phyloP scores from a whole-genome alignment of 768 basidiomycete species.

The Tubosaeta sp. region DNA sequence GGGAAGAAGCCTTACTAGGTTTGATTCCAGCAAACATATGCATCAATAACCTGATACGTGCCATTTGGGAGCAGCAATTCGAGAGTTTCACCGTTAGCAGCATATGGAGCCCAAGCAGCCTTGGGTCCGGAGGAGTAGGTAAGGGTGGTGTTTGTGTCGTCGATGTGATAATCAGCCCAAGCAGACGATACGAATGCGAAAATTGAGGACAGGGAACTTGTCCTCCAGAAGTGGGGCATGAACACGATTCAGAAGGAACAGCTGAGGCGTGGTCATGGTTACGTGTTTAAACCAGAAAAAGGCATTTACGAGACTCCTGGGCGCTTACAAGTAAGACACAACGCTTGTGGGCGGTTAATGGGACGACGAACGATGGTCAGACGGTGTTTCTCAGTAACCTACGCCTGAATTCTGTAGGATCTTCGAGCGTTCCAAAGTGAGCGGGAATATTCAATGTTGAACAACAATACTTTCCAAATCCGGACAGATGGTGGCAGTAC shows the following conservation, averaged over 20 bases:
- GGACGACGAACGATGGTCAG: not conserved
- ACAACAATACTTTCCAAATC: not conserved
- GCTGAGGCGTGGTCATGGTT: not conserved
- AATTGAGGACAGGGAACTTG: not conserved
- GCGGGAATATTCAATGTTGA: not conserved
- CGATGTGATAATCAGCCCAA: conserved; percentile 21
- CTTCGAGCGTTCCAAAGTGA: too few species aligned
- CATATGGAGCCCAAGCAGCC: conserved; percentile 22
- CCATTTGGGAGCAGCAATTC: conserved; percentile 16
- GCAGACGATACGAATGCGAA: conserved; percentile 1
- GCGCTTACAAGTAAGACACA: not conserved
- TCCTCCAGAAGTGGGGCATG: not conserved
- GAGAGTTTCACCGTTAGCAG: conserved; percentile 7
- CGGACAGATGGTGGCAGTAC: not conserved
- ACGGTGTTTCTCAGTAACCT: not conserved
- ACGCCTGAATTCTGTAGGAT: not conserved
- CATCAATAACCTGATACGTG: conserved; percentile 18
- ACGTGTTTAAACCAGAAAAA: not conserved
- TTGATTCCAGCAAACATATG: conserved; percentile 23
- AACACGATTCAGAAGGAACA: not conserved
- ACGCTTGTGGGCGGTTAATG: not conserved
- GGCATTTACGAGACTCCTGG: not conserved
- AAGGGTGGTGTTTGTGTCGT: conserved; percentile 22
- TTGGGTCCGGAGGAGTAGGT: conserved; percentile 21
- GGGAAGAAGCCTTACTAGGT: conserved; percentile 15